These are phyloP conservation scores for Daldinia vernicosa DNA, from an alignment of 495 filamentous ascomycete genomes.

Conservation along the genomic window DNA sequence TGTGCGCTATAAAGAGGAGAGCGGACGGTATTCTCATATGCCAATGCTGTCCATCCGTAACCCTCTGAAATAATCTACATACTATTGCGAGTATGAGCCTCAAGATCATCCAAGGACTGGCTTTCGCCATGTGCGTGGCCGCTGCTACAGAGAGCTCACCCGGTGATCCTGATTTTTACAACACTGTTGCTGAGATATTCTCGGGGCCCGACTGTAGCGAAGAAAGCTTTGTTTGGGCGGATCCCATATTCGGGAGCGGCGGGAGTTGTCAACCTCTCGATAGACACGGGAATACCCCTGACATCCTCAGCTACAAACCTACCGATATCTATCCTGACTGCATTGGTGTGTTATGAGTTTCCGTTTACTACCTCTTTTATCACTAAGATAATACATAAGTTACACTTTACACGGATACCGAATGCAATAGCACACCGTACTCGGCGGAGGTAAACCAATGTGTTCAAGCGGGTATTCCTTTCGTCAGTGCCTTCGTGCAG, in stretches of 20 bases:
- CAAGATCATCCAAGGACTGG: constrained; percentile 14
- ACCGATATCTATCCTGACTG: constrained; percentile 33
- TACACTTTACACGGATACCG: constrained; percentile 30
- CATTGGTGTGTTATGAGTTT: constrained; percentile 4
- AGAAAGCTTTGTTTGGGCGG: constrained; percentile 32
- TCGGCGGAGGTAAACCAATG: constrained; percentile 24
- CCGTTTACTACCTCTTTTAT: background rate
- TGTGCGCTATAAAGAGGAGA: constrained; percentile 7
- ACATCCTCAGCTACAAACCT: constrained; percentile 34
- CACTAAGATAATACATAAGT: constrained; percentile 3
- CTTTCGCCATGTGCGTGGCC: constrained; percentile 3
- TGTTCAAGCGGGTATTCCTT: constrained; percentile 34
- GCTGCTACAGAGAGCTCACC: constrained; percentile 2
- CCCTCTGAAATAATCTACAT: background rate
- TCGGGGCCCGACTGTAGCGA: constrained; percentile 25
- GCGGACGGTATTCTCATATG: background rate
- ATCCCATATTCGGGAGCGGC: constrained; percentile 34
- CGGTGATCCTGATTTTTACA: constrained; percentile 34
- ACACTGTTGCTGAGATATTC: constrained; percentile 31
- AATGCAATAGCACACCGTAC: constrained; percentile 26
- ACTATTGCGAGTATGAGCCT: background rate
- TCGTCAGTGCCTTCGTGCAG: constrained; percentile 34
- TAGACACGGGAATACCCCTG: constrained; percentile 32
- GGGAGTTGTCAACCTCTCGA: constrained; percentile 36
- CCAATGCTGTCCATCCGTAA: background rate